A percentile compares a stretch with the other conserved stretches of the same genome.
Conservation (phyloP, 257 asterid species). For the Ajuga chamaepitys region DNA sequence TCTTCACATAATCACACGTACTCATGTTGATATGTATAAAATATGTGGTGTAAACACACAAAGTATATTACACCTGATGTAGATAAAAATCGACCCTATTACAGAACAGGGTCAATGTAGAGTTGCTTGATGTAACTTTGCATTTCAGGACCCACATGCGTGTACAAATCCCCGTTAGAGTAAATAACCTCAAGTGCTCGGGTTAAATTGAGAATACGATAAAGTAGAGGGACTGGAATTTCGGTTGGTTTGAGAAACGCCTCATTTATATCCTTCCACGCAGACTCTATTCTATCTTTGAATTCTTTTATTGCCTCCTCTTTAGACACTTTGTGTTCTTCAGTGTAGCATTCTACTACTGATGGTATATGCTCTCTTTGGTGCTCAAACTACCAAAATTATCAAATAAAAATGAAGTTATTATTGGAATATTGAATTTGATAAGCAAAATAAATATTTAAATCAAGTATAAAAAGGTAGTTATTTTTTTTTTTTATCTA, state of each 20-base stretch:
- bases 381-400: conserved; percentile 21
- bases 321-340: conserved; percentile 7
- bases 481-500: too few relatives aligned
- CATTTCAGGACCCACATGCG: conserved; percentile 19
- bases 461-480: too few relatives aligned
- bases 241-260: conserved; percentile 14
- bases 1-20: too few relatives aligned
- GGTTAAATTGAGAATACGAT: conserved; percentile 16
- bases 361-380: conserved; percentile 24
- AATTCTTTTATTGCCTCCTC: conserved; percentile 6
- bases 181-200: conserved; percentile 13
- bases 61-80: too few relatives aligned
- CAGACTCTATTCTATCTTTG: conserved; percentile 6
- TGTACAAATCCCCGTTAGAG: conserved; percentile 18
- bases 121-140: conserved; percentile 4
- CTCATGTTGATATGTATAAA: too few relatives aligned
- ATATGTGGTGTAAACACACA: too few relatives aligned
- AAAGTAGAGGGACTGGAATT: conserved; percentile 6
- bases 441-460: too few relatives aligned
- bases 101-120: conserved; percentile 1
- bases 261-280: conserved; percentile 27
- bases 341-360: conserved; percentile 13
- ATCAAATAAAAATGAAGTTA: too few relatives aligned
- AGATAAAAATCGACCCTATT: too few relatives aligned
- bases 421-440: too few relatives aligned